Conservation (phyloP, 1,284 basidiomycete species). For the Volvariella surrecta region DNA sequence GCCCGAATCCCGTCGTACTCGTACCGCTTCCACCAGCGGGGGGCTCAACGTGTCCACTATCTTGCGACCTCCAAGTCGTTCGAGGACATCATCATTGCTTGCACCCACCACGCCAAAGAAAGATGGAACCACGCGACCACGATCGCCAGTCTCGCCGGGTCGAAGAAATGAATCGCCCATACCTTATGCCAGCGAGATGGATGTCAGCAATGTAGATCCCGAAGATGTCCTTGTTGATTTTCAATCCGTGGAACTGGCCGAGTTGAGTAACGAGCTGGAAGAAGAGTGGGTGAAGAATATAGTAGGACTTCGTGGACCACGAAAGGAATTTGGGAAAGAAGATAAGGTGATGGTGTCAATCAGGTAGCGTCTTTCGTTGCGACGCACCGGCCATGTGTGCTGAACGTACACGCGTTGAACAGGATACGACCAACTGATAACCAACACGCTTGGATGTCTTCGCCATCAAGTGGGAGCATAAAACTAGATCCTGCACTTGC, state of each 20-base stretch:
- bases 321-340: constrained; percentile 47
- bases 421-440: constrained; percentile 65
- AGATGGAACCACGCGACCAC: constrained; percentile 10
- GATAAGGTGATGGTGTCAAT: constrained; percentile 88
- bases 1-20: constrained; percentile 37
- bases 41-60: too few species aligned
- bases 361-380: constrained; percentile 36
- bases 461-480: constrained; percentile 34
- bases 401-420: constrained; percentile 4
- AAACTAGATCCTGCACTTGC: constrained; percentile 51
- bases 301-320: not conserved
- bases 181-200: constrained; percentile 54
- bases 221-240: constrained; percentile 71
- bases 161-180: constrained; percentile 29
- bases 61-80: too few species aligned
- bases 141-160: constrained; percentile 15
- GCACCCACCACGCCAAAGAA: constrained; percentile 42
- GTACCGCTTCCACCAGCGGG: constrained; percentile 1
- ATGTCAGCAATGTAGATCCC: constrained; percentile 67
- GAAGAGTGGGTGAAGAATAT: constrained; percentile 30
- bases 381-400: constrained; percentile 1
- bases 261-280: constrained; percentile 59
- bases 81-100: constrained; percentile 28
- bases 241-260: constrained; percentile 57
- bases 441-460: constrained; percentile 48